Evolutionary conservation across 2,329 filamentous ascomycete genomes (phyloP), one percentile per base, ranked within the genome.

Genomic region (Ophiostoma novo-ulmi): DNA sequence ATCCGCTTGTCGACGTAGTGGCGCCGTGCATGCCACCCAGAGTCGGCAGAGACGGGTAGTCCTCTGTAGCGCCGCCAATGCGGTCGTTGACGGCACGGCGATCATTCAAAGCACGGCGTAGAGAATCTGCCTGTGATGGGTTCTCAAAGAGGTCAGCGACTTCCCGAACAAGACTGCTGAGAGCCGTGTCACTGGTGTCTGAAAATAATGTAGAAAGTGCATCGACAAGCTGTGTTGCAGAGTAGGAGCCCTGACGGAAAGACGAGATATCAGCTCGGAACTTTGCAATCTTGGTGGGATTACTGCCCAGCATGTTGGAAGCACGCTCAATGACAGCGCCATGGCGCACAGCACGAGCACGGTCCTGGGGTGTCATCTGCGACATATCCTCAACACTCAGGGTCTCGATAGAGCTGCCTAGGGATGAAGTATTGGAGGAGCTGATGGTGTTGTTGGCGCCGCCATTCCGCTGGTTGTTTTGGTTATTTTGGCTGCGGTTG

Each of bases 71-170:
- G 2, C 20, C 63, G 36, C 63, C 36, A 36, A 41, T 39, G 20
- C 63, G 17, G 20, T 65, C 63, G 20, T 65, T 65, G 3, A 41
- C 95, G 52, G 93, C 93, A 66, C 92, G 92, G 92, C 94, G 97
- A 80, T 97, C 92, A 75, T 93, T 92, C 93, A 94, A 97, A 1
- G 94, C 92, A 76, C 90, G 90, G 36, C 93, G 86, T 3, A 99
- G 82, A 0, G 83, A 84, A 69, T 90, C 89, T 1, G 88, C 88
- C 78, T 97, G 97, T 22, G 79, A 78, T 68, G 90, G 85, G 75
- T 96, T 90, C 75, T 99, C 94, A 75, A 95, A 98, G 13, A 99
- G 88, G 69, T 98, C 94, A 5, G 94, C 91, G 3, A 97, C 86
- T 78, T 99, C 95, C 73, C 94, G 91, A 73, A 98, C 87, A 0